These are phyloP conservation scores for Austroboletus olivaceoglutinosus DNA, from an alignment of 1,284 basidiomycete genomes.

Conservation along the genomic window DNA sequence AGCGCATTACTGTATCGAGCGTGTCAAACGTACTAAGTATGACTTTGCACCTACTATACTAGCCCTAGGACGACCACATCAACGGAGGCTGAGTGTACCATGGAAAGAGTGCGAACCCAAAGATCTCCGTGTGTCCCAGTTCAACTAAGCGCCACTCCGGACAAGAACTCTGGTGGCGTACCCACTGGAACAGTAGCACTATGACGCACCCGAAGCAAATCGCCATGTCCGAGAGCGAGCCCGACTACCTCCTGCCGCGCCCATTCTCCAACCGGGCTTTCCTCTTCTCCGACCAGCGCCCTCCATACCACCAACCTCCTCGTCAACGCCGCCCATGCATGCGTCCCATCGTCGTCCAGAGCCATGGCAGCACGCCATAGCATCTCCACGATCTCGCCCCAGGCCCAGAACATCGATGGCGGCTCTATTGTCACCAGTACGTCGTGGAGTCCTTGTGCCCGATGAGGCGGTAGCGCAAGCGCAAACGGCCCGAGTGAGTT, in stretches of 20 bases:
- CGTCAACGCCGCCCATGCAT: conserved; percentile 53
- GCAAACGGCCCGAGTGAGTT: neutral
- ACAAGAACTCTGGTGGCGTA: no score
- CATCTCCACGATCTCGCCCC: conserved; percentile 54
- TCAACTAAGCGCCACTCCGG: no score
- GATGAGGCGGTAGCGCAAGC: conserved; percentile 34
- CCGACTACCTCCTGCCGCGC: conserved; percentile 30
- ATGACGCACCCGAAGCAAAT: neutral
- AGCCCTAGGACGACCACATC: no score
- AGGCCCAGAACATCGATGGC: conserved; percentile 32
- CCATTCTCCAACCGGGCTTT: conserved; percentile 48
- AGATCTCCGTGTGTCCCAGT: no score
- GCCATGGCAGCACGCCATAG: conserved; percentile 41
- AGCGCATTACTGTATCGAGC: no score
- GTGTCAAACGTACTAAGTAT: no score
- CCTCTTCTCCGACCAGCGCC: conserved; percentile 39
- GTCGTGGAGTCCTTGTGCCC: conserved; percentile 42
- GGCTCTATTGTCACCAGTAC: conserved; percentile 26
- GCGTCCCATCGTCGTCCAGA: conserved; percentile 20
- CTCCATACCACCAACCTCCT: conserved; percentile 56
- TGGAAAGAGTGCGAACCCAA: no score
- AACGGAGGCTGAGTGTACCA: no score
- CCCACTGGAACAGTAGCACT: neutral
- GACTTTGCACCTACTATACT: no score
- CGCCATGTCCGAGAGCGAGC: neutral